Evolutionary conservation across 257 asterid genomes (phyloP), one percentile per base, ranked within the genome.

Genomic region (Asclepias syriaca): DNA sequence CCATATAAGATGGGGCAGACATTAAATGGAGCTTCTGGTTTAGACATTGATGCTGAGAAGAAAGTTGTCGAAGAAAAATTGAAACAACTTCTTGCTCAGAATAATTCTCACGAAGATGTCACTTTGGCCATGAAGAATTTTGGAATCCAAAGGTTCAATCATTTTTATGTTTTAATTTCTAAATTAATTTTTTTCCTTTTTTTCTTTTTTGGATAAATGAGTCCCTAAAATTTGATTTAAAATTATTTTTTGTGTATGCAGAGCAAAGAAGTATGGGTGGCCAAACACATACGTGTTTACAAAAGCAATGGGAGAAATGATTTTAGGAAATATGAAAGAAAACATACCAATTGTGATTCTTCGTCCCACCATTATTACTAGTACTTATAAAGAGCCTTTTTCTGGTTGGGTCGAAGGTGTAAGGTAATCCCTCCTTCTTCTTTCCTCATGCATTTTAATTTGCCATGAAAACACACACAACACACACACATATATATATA

Each of bases 321-420:
- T 87, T 65, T 32, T 93, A 60, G 87, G 77, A 0, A 57, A 85
- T 24, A 51, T 66, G 48, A 88, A 77, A 72, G 87, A 72, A 50
- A 74, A 81, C 46, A 49, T 79, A 2, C 90, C 93, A 70, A 82
- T 88, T 27, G 90, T 84, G 2, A 85, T 88, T 65, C 27, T 90
- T 48, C 96, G 97, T 22, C 98, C 98, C 1, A 86, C 97, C 9
- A 84, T 93, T 1, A 50, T 90, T 12, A 85, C 96, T 12, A 87
- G 97, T 32, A 90, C 98, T 59, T 83, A 29, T 74, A 85, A 85
- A 77, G 92, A 93, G 9, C 97, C 98, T 0, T 90, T 90, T 74
- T 89, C 96, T 0, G 98, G 98, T 45, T 93, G 97, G 98, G 84
- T 85, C 21, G 97, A 93, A 87, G 98, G 98, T 4, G 13, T 88